Evolutionary conservation across 2,329 filamentous ascomycete species (phyloP), one percentile per base, ranked within the genome.

Genomic region (Ceratocystis alfenasii): DNA sequence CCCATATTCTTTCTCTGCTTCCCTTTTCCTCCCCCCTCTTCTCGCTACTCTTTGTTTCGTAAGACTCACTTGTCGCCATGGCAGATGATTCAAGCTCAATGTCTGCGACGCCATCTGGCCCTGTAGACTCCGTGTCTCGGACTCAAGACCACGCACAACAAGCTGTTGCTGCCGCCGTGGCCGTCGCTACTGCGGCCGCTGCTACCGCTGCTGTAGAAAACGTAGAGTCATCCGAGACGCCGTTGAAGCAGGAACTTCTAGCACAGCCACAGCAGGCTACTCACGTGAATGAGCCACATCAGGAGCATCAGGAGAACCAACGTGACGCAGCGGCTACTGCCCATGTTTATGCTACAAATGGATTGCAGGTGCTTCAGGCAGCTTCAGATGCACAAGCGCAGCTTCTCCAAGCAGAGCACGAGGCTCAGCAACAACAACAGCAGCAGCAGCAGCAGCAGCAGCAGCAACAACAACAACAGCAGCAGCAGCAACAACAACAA

Each of bases 311-410:
- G 2, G 20, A 62, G 12, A 46, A 66, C 25, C 28, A 60, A n/a
- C 53, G 59, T 61, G 65, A 64, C 25, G 62, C 62, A 5, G 62
- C 30, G 17, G 22, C 60, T 15, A 48, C 72, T 44, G 76, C 75
- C 59, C 77, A 78, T 71, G 75, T 73, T 66, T 79, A 78, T 69
- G 77, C 77, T 63, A 78, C 75, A 71, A 79, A 78, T 70, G 76
- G 77, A 44, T 74, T 79, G 60, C 76, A 78, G 69, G 78, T 78
- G 65, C 74, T 79, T 44, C 77, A 79, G 68, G 77, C 77, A 22
- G 77, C 77, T 55, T 78, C 75, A 68, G 77, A 78, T 68, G 77
- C 77, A 22, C 77, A 76, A 5, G 75, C 76, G 67, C 74, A 74
- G 62, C 70, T 77, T 3, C 75, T 77, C 60, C 71, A 76, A 72